Evolutionary conservation across 768 basidiomycete genomes (phyloP).

Genomic region (Nevesoporus exiguus): DNA sequence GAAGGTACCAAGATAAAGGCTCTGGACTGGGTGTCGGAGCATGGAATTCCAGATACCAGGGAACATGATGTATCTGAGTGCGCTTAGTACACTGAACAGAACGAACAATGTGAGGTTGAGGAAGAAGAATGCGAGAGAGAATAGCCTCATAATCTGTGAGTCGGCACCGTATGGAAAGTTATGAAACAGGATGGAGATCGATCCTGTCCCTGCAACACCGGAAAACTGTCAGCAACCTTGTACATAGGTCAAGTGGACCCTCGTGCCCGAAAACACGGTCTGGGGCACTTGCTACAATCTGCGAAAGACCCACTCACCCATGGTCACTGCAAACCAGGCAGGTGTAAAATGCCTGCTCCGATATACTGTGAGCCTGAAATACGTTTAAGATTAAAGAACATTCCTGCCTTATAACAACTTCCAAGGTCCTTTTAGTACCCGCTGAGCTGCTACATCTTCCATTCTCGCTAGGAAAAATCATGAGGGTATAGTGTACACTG

Average conservation of each 20-base stretch:
- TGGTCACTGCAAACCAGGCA: slow-evolving; percentile 53
- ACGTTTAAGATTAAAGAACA: background rate
- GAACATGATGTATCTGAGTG: slow-evolving; percentile 50
- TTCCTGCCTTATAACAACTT: slow-evolving; percentile 35
- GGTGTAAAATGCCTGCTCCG: slow-evolving; percentile 46
- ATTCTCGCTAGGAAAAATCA: background rate
- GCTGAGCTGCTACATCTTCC: background rate
- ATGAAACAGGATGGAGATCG: slow-evolving; percentile 53
- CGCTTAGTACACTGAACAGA: slow-evolving; percentile 42
- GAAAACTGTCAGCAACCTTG: background rate
- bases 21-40: slow-evolving; percentile 47
- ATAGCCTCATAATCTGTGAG: slow-evolving; percentile 37
- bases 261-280: background rate
- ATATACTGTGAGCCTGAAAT: background rate
- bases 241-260: background rate
- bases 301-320: slow-evolving; percentile 39
- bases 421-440: slow-evolving; percentile 29
- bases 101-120: slow-evolving; percentile 55
- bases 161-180: slow-evolving; percentile 52
- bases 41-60: slow-evolving; percentile 50
- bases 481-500: background rate
- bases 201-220: slow-evolving; percentile 40
- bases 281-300: background rate
- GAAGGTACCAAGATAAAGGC: slow-evolving; percentile 45
- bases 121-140: slow-evolving; percentile 54